Percentiles rank a stretch among this genome's conserved stretches.
Conservation (phyloP, 345 rosid genomes). For the Acer saccharum region DNA sequence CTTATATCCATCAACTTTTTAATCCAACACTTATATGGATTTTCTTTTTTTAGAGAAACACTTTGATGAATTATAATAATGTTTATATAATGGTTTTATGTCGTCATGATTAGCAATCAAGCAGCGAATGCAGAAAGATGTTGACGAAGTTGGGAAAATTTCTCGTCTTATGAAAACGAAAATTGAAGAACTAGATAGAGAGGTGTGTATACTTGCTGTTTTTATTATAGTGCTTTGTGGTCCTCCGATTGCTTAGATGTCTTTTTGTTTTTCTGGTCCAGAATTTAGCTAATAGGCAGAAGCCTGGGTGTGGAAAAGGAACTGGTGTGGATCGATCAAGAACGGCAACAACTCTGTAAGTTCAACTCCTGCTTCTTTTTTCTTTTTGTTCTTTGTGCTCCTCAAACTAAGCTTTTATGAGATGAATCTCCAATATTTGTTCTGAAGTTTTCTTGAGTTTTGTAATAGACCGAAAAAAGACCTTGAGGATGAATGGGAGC, state of each 20-base stretch:
- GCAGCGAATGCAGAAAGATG: constrained; percentile 92
- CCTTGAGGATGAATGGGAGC: background rate
- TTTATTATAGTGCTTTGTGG: constrained; percentile 6
- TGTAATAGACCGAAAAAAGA: background rate
- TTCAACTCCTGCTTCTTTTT: constrained; percentile 13
- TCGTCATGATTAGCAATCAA: constrained; percentile 67
- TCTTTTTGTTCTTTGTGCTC: background rate
- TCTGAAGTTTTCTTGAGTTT: background rate
- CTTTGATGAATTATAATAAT: constrained; percentile 9
- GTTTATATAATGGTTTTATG: constrained; percentile 16
- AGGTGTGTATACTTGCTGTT: constrained; percentile 42
- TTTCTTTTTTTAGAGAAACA: background rate
- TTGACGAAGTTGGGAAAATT: constrained; percentile 87
- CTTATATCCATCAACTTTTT: background rate
- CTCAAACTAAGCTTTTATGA: constrained; percentile 6
- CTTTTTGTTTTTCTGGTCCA: constrained; percentile 28
- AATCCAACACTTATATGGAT: constrained; percentile 4
- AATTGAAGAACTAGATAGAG: constrained; percentile 87
- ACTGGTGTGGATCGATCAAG: constrained; percentile 92
- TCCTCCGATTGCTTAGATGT: constrained; percentile 11
- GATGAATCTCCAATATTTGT: background rate
- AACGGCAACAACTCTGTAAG: constrained; percentile 83
- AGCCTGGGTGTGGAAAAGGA: constrained; percentile 96
- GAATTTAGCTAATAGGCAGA: constrained; percentile 84
- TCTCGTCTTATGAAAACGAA: constrained; percentile 73